A percentile compares a stretch with the other conserved stretches of the same genome.
Conservation (phyloP, 345 rosid species). For the Alliaria petiolata region DNA sequence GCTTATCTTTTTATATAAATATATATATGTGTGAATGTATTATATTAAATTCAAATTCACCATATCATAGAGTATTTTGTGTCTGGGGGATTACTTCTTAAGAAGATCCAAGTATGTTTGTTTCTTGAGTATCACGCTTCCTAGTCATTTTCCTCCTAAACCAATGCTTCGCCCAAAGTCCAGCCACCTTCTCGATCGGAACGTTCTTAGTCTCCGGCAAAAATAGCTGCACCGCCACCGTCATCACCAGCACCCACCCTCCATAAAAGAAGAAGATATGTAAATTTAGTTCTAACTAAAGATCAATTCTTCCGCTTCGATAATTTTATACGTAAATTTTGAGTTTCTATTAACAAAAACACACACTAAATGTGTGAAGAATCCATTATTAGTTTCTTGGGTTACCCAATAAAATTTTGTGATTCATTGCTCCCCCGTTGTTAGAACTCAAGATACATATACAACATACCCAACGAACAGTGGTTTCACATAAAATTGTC, state of each 20-base stretch:
- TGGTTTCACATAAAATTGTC: neutral
- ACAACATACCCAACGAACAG: conserved; percentile 1
- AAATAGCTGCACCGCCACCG: conserved; percentile 38
- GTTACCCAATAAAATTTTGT: neutral
- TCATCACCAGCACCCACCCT: too few species aligned
- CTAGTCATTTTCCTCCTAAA: conserved; percentile 44
- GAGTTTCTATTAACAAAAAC: too few species aligned
- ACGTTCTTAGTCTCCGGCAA: conserved; percentile 65
- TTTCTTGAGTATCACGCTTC: conserved; percentile 23
- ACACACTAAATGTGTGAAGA: neutral
- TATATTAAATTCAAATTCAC: neutral
- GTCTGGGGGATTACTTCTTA: neutral
- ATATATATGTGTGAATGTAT: neutral
- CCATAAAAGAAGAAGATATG: too few species aligned
- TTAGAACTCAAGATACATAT: conserved; percentile 9
- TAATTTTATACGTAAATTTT: too few species aligned
- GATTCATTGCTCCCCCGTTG: neutral
- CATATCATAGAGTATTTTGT: neutral
- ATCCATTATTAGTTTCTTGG: conserved; percentile 29
- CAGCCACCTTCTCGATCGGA: conserved; percentile 53
- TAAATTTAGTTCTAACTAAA: too few species aligned
- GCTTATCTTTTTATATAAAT: too few species aligned
- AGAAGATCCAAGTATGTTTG: neutral
- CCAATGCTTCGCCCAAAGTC: conserved; percentile 63
- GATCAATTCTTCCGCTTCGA: neutral